phyloP scores from a whole-genome alignment of 441 rosid species.

The Brassica hybrid region DNA sequence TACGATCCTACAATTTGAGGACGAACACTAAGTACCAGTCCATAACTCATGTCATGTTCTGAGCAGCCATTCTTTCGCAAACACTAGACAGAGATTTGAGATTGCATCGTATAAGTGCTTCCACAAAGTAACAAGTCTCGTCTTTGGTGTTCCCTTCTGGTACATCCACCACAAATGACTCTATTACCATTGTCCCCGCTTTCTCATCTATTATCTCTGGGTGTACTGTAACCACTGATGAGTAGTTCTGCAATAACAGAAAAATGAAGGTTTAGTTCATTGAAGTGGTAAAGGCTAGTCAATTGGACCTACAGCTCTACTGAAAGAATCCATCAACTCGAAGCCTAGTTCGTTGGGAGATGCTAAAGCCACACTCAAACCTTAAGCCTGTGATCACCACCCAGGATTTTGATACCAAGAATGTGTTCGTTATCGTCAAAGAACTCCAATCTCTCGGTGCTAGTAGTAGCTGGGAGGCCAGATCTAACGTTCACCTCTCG shows the following conservation, averaged over 20 bases:
- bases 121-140: constrained; percentile 85
- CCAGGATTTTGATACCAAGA: constrained; percentile 77
- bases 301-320: no score
- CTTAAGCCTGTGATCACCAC: constrained; percentile 90
- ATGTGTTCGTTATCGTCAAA: constrained; percentile 86
- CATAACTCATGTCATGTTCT: constrained; percentile 52
- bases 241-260: constrained; percentile 72
- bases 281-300: neutral
- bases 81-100: constrained; percentile 80
- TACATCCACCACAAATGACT: constrained; percentile 87
- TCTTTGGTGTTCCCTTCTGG: constrained; percentile 92
- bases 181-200: constrained; percentile 81
- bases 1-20: constrained; percentile 5
- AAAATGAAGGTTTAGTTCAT: constrained; percentile 9
- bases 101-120: constrained; percentile 78
- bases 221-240: constrained; percentile 85
- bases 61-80: constrained; percentile 91
- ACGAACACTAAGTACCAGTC: constrained; percentile 38
- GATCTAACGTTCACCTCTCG: constrained; percentile 87
- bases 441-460: constrained; percentile 81
- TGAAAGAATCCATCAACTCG: no score
- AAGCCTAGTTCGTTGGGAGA: no score
- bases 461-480: constrained; percentile 92
- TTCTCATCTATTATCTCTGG: constrained; percentile 85
- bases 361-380: constrained; percentile 38